Evolutionary conservation across 208 protist genomes (phyloP), one percentile per base, ranked within the genome.

Genomic region (Leishmania lainsoni): DNA sequence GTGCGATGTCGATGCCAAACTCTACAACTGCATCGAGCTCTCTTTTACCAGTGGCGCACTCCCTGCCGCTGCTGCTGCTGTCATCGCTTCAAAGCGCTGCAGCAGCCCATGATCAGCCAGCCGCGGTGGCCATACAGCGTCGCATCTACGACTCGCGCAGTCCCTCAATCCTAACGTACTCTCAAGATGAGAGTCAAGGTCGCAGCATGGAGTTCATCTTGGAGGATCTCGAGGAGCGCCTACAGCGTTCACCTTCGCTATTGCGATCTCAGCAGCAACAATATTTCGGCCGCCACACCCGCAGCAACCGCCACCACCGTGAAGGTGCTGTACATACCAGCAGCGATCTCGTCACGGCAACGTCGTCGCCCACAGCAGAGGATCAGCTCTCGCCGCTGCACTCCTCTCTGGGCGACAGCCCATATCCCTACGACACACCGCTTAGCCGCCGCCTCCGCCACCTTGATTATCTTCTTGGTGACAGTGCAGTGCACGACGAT

Each of bases 141-240:
- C 39, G 26, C 14, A 73, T n/a, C 68, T 29, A 17, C 39, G 42
- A 22, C 71, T 61, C 71, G 49, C 51, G 51, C 70, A 75, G 51
- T 5, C 68, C 61, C 52, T 83, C 75, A 5, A 52, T 65, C 0
- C 65, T 70, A 32, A n/a, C 2, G 5, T 78, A 48, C 35, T 79
- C 75, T n/a, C 49, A 70, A 22, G 54, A 66, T 12, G 75, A 32
- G 17, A 79, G 75, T 48, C 42, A 5, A 51, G 17, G 42, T n/a
- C 54, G 26, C 4, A 84, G 75, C 68, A 32, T 84, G 75, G 68
- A 56, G 20, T 63, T 49, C 42, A n/a, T 76, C 35, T 71, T 79
- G 22, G 42, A 59, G 0, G 51, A 16, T 12, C 63, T 84, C 10
- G 80, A 80, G 68, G 63, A 26, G 2, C 69, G 51, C 32, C 78